A percentile compares a stretch with the other conserved stretches of the same genome.
phyloP scores from a whole-genome alignment of 73 alveolate genomes.

The Uronychia binucleata region DNA sequence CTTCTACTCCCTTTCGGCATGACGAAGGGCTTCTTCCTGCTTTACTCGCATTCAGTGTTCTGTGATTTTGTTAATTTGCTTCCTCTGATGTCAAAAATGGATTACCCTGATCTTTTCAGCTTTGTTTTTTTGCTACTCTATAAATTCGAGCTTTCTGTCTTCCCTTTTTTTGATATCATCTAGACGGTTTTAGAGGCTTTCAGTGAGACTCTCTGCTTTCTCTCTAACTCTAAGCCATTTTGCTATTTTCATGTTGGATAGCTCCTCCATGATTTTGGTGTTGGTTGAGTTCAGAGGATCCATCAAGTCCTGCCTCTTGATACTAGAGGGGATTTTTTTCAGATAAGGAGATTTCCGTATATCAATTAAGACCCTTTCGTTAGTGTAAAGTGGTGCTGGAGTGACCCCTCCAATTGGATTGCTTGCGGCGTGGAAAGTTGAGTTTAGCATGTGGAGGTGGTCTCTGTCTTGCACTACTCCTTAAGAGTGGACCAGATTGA shows the following conservation, averaged over 20 bases:
- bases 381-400: not conserved
- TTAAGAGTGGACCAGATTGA: no score
- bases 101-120: not conserved
- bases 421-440: no score
- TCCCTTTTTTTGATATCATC: not conserved
- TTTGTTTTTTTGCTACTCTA: not conserved
- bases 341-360: not conserved
- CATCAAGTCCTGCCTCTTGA: not conserved
- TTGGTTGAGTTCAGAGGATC: not conserved
- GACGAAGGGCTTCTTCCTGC: not conserved
- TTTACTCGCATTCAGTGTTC: not conserved
- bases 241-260: not conserved
- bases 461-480: no score
- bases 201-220: not conserved
- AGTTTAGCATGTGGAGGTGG: no score
- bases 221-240: not conserved
- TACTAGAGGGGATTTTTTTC: not conserved
- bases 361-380: not conserved
- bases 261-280: not conserved
- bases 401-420: not conserved
- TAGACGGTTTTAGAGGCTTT: not conserved
- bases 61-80: not conserved
- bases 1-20: not conserved
- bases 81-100: not conserved
- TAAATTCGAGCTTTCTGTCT: not conserved